Percentiles rank a stretch among this genome's conserved stretches.
These are phyloP conservation scores for Globisporangium nagaii DNA, from an alignment of 352 stramenopile genomes.

Conservation along the genomic window DNA sequence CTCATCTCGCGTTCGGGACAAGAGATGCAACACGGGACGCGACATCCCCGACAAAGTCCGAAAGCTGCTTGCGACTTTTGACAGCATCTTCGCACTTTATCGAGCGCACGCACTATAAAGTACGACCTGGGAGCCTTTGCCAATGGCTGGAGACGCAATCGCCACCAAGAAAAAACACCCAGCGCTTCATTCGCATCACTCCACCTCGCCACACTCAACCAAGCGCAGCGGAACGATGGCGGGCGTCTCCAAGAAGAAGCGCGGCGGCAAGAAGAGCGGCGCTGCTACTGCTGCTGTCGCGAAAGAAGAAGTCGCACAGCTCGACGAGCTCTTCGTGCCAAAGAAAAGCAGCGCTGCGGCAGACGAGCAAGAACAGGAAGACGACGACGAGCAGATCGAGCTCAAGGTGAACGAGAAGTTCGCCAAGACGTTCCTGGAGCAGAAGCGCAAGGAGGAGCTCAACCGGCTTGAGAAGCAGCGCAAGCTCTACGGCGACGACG, in stretches of 20 bases:
- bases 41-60: background rate
- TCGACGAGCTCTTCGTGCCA: slow-evolving; percentile 30
- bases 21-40: background rate
- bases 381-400: slow-evolving; percentile 22
- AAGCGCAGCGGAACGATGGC: background rate
- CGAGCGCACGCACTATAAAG: background rate
- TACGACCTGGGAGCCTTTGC: too few relatives aligned
- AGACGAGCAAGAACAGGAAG: slow-evolving; percentile 6
- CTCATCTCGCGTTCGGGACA: background rate
- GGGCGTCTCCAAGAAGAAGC: slow-evolving; percentile 7
- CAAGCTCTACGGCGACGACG: slow-evolving; percentile 14
- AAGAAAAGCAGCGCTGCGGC: slow-evolving; percentile 16
- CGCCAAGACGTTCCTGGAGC: slow-evolving; percentile 60
- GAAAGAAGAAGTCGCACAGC: background rate
- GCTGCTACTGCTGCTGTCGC: background rate
- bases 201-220: background rate
- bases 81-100: background rate
- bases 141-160: slow-evolving; percentile 9
- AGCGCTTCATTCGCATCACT: slow-evolving; percentile 1
- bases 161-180: too few relatives aligned
- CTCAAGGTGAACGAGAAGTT: slow-evolving; percentile 79
- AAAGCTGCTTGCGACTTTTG: background rate
- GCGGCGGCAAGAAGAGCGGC: slow-evolving; percentile 8
- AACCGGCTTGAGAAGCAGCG: slow-evolving; percentile 41
- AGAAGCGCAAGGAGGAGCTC: slow-evolving; percentile 82